A percentile compares a stretch with the other conserved stretches of the same genome.
phyloP scores from a whole-genome alignment of 768 basidiomycete species.

The Gelatoporia subvermispora region DNA sequence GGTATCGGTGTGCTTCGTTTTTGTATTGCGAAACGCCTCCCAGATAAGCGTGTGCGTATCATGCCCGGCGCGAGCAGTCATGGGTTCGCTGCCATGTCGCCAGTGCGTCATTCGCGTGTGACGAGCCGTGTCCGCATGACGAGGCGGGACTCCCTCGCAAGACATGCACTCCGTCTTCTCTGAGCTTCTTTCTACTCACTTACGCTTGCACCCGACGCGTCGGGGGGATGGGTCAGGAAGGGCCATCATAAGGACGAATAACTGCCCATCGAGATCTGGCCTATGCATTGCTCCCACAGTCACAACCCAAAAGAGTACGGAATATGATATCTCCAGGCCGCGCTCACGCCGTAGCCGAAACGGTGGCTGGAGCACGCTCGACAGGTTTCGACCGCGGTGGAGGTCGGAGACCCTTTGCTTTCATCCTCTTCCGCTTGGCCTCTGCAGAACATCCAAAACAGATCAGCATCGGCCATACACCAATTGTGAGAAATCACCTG shows the following conservation, averaged over 20 bases:
- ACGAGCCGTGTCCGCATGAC: too few species aligned
- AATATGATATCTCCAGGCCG: not conserved
- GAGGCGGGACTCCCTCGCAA: too few species aligned
- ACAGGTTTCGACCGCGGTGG: conserved; percentile 41
- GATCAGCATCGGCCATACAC: conserved; percentile 1
- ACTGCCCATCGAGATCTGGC: not conserved
- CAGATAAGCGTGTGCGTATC: too few species aligned
- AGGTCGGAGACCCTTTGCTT: conserved; percentile 67
- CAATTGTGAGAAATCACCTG: conserved; percentile 23
- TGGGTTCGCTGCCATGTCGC: too few species aligned
- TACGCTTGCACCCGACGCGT: not conserved
- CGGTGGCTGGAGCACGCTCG: conserved; percentile 6
- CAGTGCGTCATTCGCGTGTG: not conserved
- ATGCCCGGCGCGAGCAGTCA: too few species aligned
- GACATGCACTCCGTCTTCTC: too few species aligned
- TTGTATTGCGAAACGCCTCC: not conserved
- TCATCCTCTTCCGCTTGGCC: conserved; percentile 70
- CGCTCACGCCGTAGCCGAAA: conserved; percentile 10
- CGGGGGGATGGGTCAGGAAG: too few species aligned
- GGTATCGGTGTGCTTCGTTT: not conserved
- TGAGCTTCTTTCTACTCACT: not conserved
- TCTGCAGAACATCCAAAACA: conserved; percentile 34
- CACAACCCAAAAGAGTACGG: not conserved
- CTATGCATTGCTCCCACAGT: conserved; percentile 1
- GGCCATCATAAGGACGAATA: too few species aligned